phyloP scores from a whole-genome alignment of 1,284 basidiomycete genomes.

The Grifola frondosa region DNA sequence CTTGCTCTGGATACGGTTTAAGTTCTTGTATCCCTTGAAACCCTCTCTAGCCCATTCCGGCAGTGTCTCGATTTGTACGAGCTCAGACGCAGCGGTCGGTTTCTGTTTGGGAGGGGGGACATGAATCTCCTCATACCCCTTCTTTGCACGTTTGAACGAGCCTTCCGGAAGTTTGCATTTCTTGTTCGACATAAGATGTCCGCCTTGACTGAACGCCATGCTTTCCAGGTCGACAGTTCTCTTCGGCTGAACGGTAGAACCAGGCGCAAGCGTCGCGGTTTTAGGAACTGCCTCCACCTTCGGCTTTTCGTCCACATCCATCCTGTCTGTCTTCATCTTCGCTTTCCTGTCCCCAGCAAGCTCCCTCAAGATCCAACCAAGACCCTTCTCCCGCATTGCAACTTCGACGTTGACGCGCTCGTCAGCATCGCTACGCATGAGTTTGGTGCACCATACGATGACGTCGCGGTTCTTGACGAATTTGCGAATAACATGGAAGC shows the following conservation, averaged over 20 bases:
- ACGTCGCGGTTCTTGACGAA: constrained; percentile 96
- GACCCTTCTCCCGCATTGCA: constrained; percentile 96
- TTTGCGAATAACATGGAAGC: constrained; percentile 88
- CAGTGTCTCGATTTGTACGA: constrained; percentile 74
- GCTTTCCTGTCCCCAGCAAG: constrained; percentile 76
- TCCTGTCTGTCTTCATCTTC: constrained; percentile 56
- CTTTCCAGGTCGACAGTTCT: constrained; percentile 87
- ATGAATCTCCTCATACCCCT: constrained; percentile 98
- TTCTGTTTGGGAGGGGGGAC: constrained; percentile 92
- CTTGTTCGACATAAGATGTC: constrained; percentile 97
- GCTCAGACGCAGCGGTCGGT: constrained; percentile 63
- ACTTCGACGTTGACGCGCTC: constrained; percentile 95
- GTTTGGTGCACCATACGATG: constrained; percentile 97
- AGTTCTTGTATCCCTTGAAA: constrained; percentile 74
- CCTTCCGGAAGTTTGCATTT: constrained; percentile 98
- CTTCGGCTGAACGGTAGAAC: constrained; percentile 86
- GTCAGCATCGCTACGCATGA: constrained; percentile 87
- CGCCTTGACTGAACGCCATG: constrained; percentile 95
- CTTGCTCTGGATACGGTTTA: constrained; percentile 95
- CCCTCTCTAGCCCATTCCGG: constrained; percentile 89
- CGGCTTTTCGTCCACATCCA: constrained; percentile 74
- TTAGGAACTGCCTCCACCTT: constrained; percentile 63
- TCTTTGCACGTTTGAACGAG: constrained; percentile 94
- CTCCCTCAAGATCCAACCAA: constrained; percentile 94
- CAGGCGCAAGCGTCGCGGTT: constrained; percentile 87